These are phyloP conservation scores for Vitis hybrid DNA, from an alignment of 177 flowering plant species.

Conservation along the genomic window DNA sequence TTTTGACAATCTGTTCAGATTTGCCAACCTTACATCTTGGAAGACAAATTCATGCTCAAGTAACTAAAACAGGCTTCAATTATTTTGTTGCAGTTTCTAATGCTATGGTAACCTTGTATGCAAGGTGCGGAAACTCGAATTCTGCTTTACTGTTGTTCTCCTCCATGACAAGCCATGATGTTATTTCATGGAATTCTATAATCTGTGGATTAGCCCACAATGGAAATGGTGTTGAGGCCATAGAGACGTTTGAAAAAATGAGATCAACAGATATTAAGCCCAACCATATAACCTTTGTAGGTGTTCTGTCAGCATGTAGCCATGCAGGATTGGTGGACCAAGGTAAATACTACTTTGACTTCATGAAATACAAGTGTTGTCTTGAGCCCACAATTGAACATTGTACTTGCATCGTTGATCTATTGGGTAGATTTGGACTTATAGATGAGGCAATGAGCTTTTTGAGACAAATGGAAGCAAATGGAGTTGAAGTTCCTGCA, in stretches of 20 bases:
- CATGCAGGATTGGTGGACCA: slow-evolving; percentile 55
- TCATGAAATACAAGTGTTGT: slow-evolving; percentile 50
- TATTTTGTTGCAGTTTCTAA: slow-evolving; percentile 46
- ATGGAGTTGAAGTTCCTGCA: slow-evolving; percentile 41
- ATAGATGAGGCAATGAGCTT: slow-evolving; percentile 49
- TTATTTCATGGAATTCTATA: slow-evolving; percentile 71
- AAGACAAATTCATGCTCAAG: slow-evolving; percentile 48
- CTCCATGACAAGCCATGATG: slow-evolving; percentile 41
- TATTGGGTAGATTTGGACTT: slow-evolving; percentile 60
- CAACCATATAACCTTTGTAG: slow-evolving; percentile 57
- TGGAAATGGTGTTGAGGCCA: slow-evolving; percentile 51
- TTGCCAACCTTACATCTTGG: slow-evolving; percentile 55
- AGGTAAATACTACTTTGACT: slow-evolving; percentile 45
- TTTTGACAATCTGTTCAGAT: slow-evolving; percentile 52
- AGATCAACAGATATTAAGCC: slow-evolving; percentile 39
- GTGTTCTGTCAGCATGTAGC: slow-evolving; percentile 66
- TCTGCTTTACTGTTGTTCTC: slow-evolving; percentile 44
- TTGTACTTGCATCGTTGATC: slow-evolving; percentile 66
- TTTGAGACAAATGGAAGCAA: slow-evolving; percentile 40
- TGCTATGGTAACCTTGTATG: slow-evolving; percentile 66
- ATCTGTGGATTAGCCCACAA: slow-evolving; percentile 66
- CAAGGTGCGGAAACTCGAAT: slow-evolving; percentile 59
- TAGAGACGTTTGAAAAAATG: slow-evolving; percentile 53
- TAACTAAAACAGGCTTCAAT: slow-evolving; percentile 39
- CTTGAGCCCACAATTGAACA: slow-evolving; percentile 53